phyloP scores from a whole-genome alignment of 768 basidiomycete species.

The Mycena polygramma region DNA sequence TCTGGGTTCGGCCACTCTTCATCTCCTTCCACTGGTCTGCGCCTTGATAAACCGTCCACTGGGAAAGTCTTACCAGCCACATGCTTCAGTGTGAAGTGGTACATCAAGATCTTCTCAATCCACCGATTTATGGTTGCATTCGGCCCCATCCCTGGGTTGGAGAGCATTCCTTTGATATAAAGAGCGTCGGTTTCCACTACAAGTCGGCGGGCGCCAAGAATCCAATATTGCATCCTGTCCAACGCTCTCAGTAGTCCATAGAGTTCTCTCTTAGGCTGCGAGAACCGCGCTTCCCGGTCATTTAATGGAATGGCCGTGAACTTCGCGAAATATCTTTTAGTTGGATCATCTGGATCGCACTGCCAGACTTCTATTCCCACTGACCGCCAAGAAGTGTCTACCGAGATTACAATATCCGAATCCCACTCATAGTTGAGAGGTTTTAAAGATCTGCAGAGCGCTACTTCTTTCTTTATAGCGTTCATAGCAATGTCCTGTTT shows the following conservation, averaged over 20 bases:
- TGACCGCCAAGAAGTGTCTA: slow-evolving; percentile 52
- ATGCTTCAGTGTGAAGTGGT: background rate
- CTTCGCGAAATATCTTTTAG: slow-evolving; percentile 40
- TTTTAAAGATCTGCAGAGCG: slow-evolving; percentile 41
- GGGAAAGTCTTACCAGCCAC: background rate
- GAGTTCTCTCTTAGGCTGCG: slow-evolving; percentile 57
- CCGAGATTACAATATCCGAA: slow-evolving; percentile 48
- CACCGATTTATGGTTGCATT: slow-evolving; percentile 39
- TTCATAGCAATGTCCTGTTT: background rate
- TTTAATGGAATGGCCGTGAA: slow-evolving; percentile 58
- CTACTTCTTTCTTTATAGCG: background rate
- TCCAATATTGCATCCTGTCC: slow-evolving; percentile 28
- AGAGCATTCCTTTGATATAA: slow-evolving; percentile 36
- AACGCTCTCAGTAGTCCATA: slow-evolving; percentile 50
- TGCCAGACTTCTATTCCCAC: slow-evolving; percentile 56
- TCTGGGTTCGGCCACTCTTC: background rate
- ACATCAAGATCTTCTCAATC: slow-evolving; percentile 26
- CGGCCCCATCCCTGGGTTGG: slow-evolving; percentile 31
- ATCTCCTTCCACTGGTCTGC: slow-evolving; percentile 33
- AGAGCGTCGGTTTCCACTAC: slow-evolving; percentile 35
- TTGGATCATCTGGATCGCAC: slow-evolving; percentile 36
- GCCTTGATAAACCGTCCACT: slow-evolving; percentile 48
- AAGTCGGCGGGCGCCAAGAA: slow-evolving; percentile 40
- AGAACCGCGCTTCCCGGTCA: slow-evolving; percentile 47
- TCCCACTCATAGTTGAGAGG: slow-evolving; percentile 49